Evolutionary conservation across 495 filamentous ascomycete species (phyloP).

Genomic region (Trypethelium eluteriae): DNA sequence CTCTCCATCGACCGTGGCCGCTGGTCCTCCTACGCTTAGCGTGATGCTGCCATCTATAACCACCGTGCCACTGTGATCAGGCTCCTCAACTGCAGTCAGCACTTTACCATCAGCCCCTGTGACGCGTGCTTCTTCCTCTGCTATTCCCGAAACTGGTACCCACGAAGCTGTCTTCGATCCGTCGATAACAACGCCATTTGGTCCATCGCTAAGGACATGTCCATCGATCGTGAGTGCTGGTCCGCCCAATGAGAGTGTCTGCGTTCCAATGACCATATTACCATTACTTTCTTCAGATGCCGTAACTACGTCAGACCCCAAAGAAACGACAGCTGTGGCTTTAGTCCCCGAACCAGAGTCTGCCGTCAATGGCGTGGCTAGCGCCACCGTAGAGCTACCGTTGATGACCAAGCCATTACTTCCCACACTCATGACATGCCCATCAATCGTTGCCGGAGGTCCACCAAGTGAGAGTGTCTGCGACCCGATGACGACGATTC

Average conservation of each 20-base stretch:
- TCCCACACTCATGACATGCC: conserved; percentile 12
- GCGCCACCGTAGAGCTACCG: conserved; percentile 12
- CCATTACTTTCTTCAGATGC: background rate
- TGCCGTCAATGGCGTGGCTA: background rate
- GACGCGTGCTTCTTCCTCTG: background rate
- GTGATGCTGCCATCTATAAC: background rate
- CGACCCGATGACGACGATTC: background rate
- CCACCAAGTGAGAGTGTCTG: conserved; percentile 16
- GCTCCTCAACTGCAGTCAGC: background rate
- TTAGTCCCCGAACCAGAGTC: background rate
- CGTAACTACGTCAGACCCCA: background rate
- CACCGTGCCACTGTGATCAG: background rate
- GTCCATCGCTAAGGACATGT: background rate
- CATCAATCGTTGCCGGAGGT: conserved; percentile 8
- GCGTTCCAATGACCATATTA: background rate
- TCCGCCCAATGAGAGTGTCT: background rate
- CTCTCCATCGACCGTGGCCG: background rate
- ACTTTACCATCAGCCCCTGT: background rate
- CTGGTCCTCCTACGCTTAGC: conserved; percentile 1
- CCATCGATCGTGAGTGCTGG: background rate
- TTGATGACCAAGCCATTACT: conserved; percentile 10
- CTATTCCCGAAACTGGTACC: background rate
- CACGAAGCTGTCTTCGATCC: background rate
- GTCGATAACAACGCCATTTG: background rate
- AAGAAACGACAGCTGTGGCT: conserved; percentile 1